A percentile compares a stretch with the other conserved stretches of the same genome.
These are phyloP conservation scores for Lentinula guzmanii DNA, from an alignment of 768 basidiomycete species.

Conservation along the genomic window DNA sequence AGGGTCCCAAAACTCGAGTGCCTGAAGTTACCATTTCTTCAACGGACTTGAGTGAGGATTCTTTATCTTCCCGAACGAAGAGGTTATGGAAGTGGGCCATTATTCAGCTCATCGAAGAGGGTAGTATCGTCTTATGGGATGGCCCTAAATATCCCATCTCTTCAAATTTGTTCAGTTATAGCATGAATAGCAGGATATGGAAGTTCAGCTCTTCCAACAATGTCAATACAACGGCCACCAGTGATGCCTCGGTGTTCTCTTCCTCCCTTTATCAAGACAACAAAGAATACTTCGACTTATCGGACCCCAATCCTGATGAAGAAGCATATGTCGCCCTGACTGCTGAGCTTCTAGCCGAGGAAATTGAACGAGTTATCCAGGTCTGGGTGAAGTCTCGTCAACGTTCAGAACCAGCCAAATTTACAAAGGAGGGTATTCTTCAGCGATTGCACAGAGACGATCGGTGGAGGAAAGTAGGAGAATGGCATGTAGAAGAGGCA, in stretches of 20 bases:
- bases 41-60: slow-evolving; percentile 10
- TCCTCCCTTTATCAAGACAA: slow-evolving; percentile 10
- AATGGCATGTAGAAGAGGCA: slow-evolving; percentile 61
- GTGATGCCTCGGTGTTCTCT: slow-evolving; percentile 24
- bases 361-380: slow-evolving; percentile 41
- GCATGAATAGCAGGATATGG: slow-evolving; percentile 36
- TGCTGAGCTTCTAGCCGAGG: slow-evolving; percentile 37
- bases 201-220: slow-evolving; percentile 22
- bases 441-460: slow-evolving; percentile 46
- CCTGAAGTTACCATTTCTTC: neutral
- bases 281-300: slow-evolving; percentile 37
- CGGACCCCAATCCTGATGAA: slow-evolving; percentile 57
- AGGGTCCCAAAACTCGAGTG: neutral
- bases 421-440: slow-evolving; percentile 40
- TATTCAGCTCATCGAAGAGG: slow-evolving; percentile 59
- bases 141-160: slow-evolving; percentile 43
- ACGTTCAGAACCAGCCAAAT: slow-evolving; percentile 4
- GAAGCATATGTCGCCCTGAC: slow-evolving; percentile 66
- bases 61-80: slow-evolving; percentile 46
- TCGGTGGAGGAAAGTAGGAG: slow-evolving; percentile 59
- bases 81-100: slow-evolving; percentile 65
- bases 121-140: slow-evolving; percentile 71
- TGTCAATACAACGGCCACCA: slow-evolving; percentile 18
- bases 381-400: slow-evolving; percentile 20
- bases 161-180: slow-evolving; percentile 10